Percentiles rank a stretch among this genome's conserved stretches.
Evolutionary conservation across 1,284 basidiomycete genomes (phyloP).

Genomic region (Pseudozyma hubeiensis): DNA sequence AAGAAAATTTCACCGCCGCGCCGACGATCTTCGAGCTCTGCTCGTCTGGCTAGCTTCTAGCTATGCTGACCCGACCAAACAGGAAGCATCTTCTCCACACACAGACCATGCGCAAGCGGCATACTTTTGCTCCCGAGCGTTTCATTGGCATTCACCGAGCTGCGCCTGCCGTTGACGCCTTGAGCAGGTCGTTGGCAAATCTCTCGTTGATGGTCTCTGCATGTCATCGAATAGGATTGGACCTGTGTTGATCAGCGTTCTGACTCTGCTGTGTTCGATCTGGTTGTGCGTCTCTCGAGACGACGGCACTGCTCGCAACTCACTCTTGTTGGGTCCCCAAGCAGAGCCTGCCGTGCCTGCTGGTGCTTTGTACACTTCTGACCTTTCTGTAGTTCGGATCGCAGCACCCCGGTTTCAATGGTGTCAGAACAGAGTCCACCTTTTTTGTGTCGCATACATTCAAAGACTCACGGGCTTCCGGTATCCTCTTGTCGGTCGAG

Average conservation of each 20-base stretch:
- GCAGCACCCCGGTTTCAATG: background rate
- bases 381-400: slow-evolving; percentile 21
- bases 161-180: slow-evolving; percentile 22
- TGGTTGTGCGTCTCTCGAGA: no score
- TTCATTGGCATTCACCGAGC: slow-evolving; percentile 2
- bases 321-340: slow-evolving; percentile 52
- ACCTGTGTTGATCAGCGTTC: background rate
- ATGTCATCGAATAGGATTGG: background rate
- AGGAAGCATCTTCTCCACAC: no score
- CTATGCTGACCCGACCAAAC: no score
- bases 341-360: slow-evolving; percentile 36
- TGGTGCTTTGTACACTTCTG: slow-evolving; percentile 45
- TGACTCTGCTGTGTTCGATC: background rate
- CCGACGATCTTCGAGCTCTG: no score
- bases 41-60: no score
- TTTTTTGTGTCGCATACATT: no score
- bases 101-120: no score
- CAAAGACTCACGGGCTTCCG: slow-evolving; percentile 31
- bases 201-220: slow-evolving; percentile 43
- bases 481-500: slow-evolving; percentile 17
- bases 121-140: no score
- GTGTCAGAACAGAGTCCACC: no score
- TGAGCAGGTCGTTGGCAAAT: slow-evolving; percentile 37
- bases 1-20: no score
- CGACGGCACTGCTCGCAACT: slow-evolving; percentile 9